Base-by-base conservation (phyloP, 257 asterid genomes). In the Ballota nigra region DNA sequence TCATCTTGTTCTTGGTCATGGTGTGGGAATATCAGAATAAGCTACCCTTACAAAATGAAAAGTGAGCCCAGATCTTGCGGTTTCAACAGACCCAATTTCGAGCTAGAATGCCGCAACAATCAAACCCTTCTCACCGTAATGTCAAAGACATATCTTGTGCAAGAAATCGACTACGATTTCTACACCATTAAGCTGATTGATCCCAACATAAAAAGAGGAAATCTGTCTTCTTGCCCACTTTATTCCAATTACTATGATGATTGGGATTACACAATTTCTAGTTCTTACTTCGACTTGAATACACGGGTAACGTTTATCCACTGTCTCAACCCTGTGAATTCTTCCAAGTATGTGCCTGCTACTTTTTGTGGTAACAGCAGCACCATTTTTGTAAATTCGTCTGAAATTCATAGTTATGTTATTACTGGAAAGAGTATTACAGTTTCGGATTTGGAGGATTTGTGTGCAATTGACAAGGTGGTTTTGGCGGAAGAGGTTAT, bases 311-410 rank as follows among this genome's bases (percentile, higher is more conserved):
- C 55, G 22, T 85, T 82, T 19, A 26, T 85, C 18, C 71, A 80
- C 67, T 85, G 89, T 55, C 9, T 67, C 55, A 23, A 62, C 16
- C 77, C 83, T 16, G 80, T 81, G 64, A 66, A 36, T 15, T 71
- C 80, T 38, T 28, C 59, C 47, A 63, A 63, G 34, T 79, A 83
- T 6, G 63, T 81, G 18, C 38, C 62, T 26, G 83, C 82, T 38
- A 64, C 83, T 10, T 83, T 81, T 22, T 86, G 88, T 72, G 86
- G 86, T 2, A 79, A 81, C 33, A 77, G 80, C 52, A 80, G 79
- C 45, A 63, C 40, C 8, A 22, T 67, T 2, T 73, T 76, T 57
- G 49, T 75, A 20, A 78, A 74, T 72, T 70, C 84, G 34, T 75
- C 84, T 0, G 72, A 53, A 20, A 6, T 68, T 67, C 71, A 75